These are phyloP conservation scores for Neurospora sp. DNA, from an alignment of 495 filamentous ascomycete species.

Conservation along the genomic window DNA sequence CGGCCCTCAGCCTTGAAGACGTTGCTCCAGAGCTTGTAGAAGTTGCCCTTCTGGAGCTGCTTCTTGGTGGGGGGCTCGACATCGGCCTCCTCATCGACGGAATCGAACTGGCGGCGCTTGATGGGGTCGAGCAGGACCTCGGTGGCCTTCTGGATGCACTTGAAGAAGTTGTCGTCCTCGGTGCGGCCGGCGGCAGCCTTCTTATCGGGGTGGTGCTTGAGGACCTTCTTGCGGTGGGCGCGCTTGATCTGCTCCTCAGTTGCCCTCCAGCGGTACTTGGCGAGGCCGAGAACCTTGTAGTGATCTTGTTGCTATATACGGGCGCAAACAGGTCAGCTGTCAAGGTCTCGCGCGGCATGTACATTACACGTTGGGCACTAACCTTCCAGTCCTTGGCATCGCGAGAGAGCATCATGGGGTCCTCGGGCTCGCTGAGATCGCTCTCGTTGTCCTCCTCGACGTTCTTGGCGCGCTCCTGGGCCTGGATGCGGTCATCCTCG, in stretches of 20 bases:
- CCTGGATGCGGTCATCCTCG: slow-evolving; percentile 95
- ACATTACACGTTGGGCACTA: slow-evolving; percentile 8
- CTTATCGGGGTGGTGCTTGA: slow-evolving; percentile 98
- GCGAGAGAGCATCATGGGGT: slow-evolving; percentile 76
- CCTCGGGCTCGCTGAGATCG: slow-evolving; percentile 87
- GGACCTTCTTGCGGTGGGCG: slow-evolving; percentile 98
- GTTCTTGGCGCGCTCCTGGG: slow-evolving; percentile 88
- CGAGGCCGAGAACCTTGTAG: slow-evolving; percentile 90
- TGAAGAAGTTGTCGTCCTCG: slow-evolving; percentile 98
- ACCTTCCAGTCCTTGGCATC: slow-evolving; percentile 99
- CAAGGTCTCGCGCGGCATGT: background rate
- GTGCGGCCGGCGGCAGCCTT: slow-evolving; percentile 79
- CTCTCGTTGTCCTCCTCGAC: slow-evolving; percentile 83
- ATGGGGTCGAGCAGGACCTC: slow-evolving; percentile 85
- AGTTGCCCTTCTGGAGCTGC: slow-evolving; percentile 70
- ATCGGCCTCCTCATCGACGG: slow-evolving; percentile 86
- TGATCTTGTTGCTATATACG: slow-evolving; percentile 75
- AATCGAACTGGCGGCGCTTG: slow-evolving; percentile 93
- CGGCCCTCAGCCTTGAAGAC: slow-evolving; percentile 85
- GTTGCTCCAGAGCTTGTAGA: slow-evolving; percentile 83
- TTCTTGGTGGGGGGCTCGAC: slow-evolving; percentile 90
- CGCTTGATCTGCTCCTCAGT: slow-evolving; percentile 98
- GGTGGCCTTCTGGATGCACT: slow-evolving; percentile 98
- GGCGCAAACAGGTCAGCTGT: slow-evolving; percentile 17
- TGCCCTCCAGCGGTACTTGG: slow-evolving; percentile 80